phyloP scores from a whole-genome alignment of 73 alveolate species.

The Tetrahymena malaccensis region DNA sequence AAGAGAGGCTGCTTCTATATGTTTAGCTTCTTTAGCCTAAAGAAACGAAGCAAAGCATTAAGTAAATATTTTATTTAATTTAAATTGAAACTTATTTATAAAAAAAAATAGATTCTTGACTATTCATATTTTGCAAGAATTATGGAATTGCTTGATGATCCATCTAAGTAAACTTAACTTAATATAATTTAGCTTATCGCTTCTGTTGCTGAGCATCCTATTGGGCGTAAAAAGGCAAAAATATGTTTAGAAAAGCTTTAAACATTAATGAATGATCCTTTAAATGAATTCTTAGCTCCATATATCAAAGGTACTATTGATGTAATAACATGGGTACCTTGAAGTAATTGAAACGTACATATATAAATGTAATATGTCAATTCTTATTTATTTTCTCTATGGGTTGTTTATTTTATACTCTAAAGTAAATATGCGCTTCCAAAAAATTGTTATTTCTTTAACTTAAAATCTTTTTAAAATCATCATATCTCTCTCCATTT shows the following conservation, averaged over 20 bases:
- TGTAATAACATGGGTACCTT: constrained; percentile 38
- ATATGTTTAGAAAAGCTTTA: constrained; percentile 15
- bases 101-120: constrained; percentile 2
- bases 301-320: constrained; percentile 23
- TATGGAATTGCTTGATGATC: not conserved
- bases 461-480: too few species aligned
- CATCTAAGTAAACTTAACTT: constrained; percentile 7
- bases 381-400: not conserved
- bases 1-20: not conserved
- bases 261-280: constrained; percentile 15
- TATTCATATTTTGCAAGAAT: constrained; percentile 11
- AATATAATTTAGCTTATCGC: constrained; percentile 28
- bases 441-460: too few species aligned
- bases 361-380: not conserved
- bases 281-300: constrained; percentile 25
- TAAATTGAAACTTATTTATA: not conserved
- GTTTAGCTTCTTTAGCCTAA: constrained; percentile 36
- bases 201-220: constrained; percentile 41
- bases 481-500: too few species aligned
- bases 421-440: too few species aligned
- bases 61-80: not conserved
- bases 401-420: too few species aligned
- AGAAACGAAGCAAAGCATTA: constrained; percentile 24
- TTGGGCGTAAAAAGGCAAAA: constrained; percentile 29
- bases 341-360: too few species aligned